Conservation (phyloP, 2,329 filamentous ascomycete genomes). For the Venturia asperata region DNA sequence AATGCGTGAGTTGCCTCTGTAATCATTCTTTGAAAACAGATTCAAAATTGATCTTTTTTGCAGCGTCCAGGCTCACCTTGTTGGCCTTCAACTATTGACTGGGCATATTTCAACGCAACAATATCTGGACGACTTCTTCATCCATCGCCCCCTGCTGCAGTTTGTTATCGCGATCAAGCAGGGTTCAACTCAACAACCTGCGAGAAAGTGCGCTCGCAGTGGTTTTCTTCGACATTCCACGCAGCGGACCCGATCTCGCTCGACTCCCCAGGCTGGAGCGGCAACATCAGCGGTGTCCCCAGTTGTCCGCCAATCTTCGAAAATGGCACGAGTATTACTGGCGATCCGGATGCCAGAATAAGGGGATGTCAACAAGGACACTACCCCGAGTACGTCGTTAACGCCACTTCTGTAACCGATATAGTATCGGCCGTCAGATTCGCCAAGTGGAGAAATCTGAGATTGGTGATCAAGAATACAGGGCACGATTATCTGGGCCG, state of each 20-base stretch:
- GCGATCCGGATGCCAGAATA: neutral
- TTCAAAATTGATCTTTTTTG: neutral
- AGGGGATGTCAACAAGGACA: constrained; percentile 15
- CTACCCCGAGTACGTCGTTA: constrained; percentile 38
- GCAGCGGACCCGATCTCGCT: constrained; percentile 3
- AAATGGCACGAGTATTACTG: constrained; percentile 14
- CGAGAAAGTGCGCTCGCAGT: neutral
- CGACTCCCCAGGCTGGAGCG: constrained; percentile 9
- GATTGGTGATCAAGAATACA: constrained; percentile 19
- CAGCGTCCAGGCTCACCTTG: constrained; percentile 5
- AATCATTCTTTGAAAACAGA: neutral
- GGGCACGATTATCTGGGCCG: constrained; percentile 19
- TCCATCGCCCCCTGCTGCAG: constrained; percentile 11
- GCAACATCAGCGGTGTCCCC: constrained; percentile 1
- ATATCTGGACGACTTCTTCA: constrained; percentile 14
- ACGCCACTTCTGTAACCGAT: constrained; percentile 32
- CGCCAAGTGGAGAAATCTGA: constrained; percentile 12
- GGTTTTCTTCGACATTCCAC: constrained; percentile 13
- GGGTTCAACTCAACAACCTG: neutral
- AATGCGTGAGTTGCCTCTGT: constrained; percentile 3
- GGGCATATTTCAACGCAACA: constrained; percentile 12
- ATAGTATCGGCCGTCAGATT: constrained; percentile 16
- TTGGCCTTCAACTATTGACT: constrained; percentile 17
- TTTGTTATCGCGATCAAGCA: constrained; percentile 9
- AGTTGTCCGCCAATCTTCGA: constrained; percentile 10